phyloP scores from a whole-genome alignment of 306 rosid genomes.

The Dryas octopetala region DNA sequence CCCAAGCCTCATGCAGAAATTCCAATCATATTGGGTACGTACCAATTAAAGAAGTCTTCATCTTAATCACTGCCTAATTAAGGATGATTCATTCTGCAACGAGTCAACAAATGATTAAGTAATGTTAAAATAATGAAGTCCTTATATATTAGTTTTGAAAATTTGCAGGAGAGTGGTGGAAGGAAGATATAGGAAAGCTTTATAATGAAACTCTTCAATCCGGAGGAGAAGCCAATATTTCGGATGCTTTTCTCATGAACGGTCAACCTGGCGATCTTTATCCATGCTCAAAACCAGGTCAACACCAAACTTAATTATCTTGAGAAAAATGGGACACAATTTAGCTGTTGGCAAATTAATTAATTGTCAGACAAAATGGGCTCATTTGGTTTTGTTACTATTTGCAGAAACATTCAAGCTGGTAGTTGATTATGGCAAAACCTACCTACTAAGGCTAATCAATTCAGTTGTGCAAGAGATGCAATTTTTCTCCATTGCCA shows the following conservation, averaged over 20 bases:
- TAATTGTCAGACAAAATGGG: no score
- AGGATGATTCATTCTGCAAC: no score
- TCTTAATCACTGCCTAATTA: no score
- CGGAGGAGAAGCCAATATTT: slow-evolving; percentile 20
- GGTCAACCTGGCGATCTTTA: slow-evolving; percentile 36
- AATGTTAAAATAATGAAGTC: no score
- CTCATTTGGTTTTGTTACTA: no score
- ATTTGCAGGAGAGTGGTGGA: slow-evolving; percentile 38
- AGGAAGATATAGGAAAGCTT: slow-evolving; percentile 18
- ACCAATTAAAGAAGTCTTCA: no score
- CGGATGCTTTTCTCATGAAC: slow-evolving; percentile 29
- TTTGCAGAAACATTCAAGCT: slow-evolving; percentile 18
- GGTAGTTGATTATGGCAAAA: slow-evolving; percentile 22
- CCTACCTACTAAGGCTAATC: slow-evolving; percentile 32
- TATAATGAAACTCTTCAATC: not conserved
- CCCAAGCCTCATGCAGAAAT: slow-evolving; percentile 38
- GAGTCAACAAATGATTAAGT: no score
- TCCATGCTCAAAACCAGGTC: slow-evolving; percentile 30
- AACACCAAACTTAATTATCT: not conserved
- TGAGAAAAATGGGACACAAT: no score
- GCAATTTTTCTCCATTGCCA: slow-evolving; percentile 24
- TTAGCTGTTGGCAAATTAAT: no score
- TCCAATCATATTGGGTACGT: slow-evolving; percentile 48
- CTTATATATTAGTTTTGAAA: not conserved
- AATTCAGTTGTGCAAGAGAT: slow-evolving; percentile 14